These are phyloP conservation scores for Solanum ossicruentum DNA, from an alignment of 257 asterid genomes.

Conservation along the genomic window DNA sequence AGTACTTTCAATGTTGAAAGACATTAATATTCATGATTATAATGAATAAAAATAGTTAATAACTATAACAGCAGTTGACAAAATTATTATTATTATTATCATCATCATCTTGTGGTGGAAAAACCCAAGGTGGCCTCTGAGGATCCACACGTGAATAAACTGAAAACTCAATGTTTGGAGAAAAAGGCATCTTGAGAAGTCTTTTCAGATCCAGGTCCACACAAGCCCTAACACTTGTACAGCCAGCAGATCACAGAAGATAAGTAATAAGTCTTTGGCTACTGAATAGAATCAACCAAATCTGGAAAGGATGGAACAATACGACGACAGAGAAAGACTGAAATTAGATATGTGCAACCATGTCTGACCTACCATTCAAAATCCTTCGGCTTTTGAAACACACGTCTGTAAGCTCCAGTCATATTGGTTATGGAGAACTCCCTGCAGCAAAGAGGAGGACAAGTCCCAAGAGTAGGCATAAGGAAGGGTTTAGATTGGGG, in stretches of 20 bases:
- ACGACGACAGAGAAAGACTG: not conserved
- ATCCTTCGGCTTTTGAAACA: constrained; percentile 84
- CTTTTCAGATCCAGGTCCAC: not conserved
- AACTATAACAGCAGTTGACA: not conserved
- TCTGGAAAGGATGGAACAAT: not conserved
- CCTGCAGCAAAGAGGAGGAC: constrained; percentile 27
- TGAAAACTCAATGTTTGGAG: not conserved
- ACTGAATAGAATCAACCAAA: not conserved
- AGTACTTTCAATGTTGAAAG: not conserved
- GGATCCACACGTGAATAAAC: not conserved
- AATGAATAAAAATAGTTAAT: not conserved
- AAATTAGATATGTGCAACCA: not conserved
- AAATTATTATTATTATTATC: not conserved
- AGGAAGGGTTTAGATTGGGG: not conserved
- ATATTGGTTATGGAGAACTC: constrained; percentile 76
- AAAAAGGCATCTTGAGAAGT: not conserved
- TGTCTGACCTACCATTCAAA: constrained; percentile 55
- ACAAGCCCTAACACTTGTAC: not conserved
- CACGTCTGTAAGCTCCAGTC: constrained; percentile 87
- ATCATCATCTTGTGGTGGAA: not conserved
- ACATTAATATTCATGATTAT: not conserved
- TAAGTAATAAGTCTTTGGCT: not conserved
- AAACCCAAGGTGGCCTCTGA: not conserved
- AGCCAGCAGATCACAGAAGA: not conserved
- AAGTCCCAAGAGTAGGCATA: not conserved